Percentiles rank a stretch among this genome's conserved stretches.
Evolutionary conservation across 179 eudicot species (phyloP).

Genomic region (Patellifolia procumbens): DNA sequence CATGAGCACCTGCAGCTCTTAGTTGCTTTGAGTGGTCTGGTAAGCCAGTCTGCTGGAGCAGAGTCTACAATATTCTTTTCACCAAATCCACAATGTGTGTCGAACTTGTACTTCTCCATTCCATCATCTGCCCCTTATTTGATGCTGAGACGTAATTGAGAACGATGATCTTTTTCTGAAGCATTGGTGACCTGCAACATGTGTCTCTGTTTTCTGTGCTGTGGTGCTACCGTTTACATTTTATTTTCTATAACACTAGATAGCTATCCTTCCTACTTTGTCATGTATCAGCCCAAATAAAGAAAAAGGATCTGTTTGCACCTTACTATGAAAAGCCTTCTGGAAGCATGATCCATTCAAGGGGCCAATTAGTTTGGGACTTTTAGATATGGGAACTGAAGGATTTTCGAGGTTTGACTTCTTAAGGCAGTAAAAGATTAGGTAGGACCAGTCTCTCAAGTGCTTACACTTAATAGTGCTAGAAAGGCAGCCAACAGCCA

Average conservation of each 20-base stretch:
- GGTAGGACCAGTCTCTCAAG: neutral
- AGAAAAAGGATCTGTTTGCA: neutral
- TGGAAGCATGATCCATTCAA: neutral
- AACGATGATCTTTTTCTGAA: neutral
- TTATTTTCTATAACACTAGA: neutral
- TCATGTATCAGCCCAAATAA: neutral
- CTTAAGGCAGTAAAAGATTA: neutral
- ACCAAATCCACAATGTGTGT: neutral
- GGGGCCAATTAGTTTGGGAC: neutral
- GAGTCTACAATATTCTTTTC: too few species aligned
- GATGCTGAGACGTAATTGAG: neutral
- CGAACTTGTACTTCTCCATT: neutral
- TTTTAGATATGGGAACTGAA: neutral
- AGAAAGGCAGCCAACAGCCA: neutral
- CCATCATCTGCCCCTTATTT: neutral
- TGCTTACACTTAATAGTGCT: neutral
- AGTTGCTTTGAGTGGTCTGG: neutral
- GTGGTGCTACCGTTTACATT: neutral
- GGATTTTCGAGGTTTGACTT: neutral
- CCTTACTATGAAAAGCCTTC: neutral
- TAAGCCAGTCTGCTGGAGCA: constrained; percentile 1
- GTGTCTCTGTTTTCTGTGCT: neutral
- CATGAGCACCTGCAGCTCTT: neutral
- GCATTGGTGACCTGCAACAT: neutral
- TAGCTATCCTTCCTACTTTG: neutral